Percentiles rank a stretch among this genome's conserved stretches.
phyloP scores from a whole-genome alignment of 208 protist species.

The Acanthamoeba divionensis region DNA sequence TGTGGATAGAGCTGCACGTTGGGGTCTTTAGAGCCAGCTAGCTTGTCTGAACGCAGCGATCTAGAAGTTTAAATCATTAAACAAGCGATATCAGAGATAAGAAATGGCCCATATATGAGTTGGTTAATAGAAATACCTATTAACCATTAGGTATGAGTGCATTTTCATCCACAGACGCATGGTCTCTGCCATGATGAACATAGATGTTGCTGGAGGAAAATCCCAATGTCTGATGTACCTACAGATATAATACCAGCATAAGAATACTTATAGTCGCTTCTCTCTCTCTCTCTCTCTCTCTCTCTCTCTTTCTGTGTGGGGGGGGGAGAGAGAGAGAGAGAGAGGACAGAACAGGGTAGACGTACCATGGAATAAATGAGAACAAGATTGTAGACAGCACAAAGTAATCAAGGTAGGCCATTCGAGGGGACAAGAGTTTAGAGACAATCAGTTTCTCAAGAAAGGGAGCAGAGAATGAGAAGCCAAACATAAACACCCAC shows the following conservation, averaged over 20 bases:
- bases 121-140: background rate
- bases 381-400: background rate
- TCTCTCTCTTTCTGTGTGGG: too few species aligned
- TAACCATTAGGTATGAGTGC: slow-evolving; percentile 51
- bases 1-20: background rate
- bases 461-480: slow-evolving; percentile 10
- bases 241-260: too few species aligned
- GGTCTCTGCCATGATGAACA: slow-evolving; percentile 7
- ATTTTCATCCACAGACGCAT: slow-evolving; percentile 54
- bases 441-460: slow-evolving; percentile 5
- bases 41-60: background rate
- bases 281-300: too few species aligned
- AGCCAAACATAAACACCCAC: background rate
- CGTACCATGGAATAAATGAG: too few species aligned
- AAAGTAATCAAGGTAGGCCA: slow-evolving; percentile 20
- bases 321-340: too few species aligned
- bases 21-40: background rate
- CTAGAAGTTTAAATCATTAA: too few species aligned
- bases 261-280: too few species aligned
- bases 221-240: background rate
- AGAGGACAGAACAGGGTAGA: too few species aligned
- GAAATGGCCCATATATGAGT: too few species aligned
- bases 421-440: background rate
- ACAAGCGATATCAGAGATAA: too few species aligned
- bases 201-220: slow-evolving; percentile 6